Conservation (phyloP, 352 stramenopile genomes). For the Thalassiosira exigua region DNA sequence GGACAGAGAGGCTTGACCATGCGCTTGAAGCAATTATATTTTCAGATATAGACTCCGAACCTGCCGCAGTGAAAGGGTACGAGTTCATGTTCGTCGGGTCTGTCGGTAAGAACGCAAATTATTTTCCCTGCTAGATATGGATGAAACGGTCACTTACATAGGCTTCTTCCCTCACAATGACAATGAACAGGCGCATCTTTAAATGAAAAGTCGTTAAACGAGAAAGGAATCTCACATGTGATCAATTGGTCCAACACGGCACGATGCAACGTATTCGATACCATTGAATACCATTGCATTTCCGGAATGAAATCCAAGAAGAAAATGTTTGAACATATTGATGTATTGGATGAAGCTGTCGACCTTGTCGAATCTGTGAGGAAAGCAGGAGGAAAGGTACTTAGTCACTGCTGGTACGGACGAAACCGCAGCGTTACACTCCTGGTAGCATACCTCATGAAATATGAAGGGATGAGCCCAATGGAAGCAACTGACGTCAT, state of each 20-base stretch:
- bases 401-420: constrained; percentile 33
- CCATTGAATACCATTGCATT: constrained; percentile 42
- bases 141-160: background rate
- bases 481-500: constrained; percentile 30
- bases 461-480: constrained; percentile 37
- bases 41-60: constrained; percentile 17
- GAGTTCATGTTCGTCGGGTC: constrained; percentile 36
- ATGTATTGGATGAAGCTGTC: constrained; percentile 23
- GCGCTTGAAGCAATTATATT: constrained; percentile 28
- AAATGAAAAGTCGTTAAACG: constrained; percentile 28
- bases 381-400: constrained; percentile 19
- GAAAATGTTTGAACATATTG: constrained; percentile 6
- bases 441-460: constrained; percentile 48
- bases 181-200: constrained; percentile 14
- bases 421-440: constrained; percentile 34
- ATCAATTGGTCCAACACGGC: constrained; percentile 30
- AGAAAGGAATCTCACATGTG: constrained; percentile 35
- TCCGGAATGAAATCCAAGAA: constrained; percentile 1
- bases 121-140: too few species aligned
- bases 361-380: constrained; percentile 38
- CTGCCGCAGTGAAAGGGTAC: constrained; percentile 26
- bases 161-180: background rate
- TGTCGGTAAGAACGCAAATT: constrained; percentile 29
- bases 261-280: constrained; percentile 27
- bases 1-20: constrained; percentile 22